These are phyloP conservation scores for Cytospora schulzeri DNA, from an alignment of 2,329 filamentous ascomycete species.

Conservation along the genomic window DNA sequence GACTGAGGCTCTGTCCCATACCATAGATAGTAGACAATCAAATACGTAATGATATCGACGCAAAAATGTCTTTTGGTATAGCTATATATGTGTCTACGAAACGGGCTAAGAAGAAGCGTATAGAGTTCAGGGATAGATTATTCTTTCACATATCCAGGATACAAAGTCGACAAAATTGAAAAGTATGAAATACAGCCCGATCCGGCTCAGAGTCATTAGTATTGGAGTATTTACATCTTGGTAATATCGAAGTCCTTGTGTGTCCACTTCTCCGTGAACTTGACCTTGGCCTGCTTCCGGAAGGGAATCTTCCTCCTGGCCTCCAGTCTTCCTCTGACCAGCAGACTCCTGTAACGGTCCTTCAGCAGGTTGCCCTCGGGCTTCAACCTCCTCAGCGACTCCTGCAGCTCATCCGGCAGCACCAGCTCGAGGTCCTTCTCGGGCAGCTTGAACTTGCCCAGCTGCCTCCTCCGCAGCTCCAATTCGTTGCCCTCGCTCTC, in stretches of 20 bases:
- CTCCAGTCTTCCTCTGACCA: conserved; percentile 89
- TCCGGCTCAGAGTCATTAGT: neutral
- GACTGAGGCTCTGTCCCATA: neutral
- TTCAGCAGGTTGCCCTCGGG: conserved; percentile 95
- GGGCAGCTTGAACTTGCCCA: conserved; percentile 74
- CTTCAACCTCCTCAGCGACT: conserved; percentile 79
- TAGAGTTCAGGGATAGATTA: neutral
- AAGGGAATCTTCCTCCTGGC: conserved; percentile 76
- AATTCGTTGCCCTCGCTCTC: conserved; percentile 62
- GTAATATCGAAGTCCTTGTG: conserved; percentile 85
- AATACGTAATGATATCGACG: neutral
- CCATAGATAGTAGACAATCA: neutral
- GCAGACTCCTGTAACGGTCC: conserved; percentile 85
- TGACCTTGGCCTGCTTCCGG: conserved; percentile 78
- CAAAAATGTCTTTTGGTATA: neutral
- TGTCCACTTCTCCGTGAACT: conserved; percentile 92
- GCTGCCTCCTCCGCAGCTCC: conserved; percentile 68
- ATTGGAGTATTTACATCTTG: conserved; percentile 20
- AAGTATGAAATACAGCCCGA: neutral
- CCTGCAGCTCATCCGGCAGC: conserved; percentile 78
- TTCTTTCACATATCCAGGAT: neutral
- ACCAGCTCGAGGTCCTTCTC: conserved; percentile 81
- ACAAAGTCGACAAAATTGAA: neutral
- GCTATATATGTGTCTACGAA: neutral
- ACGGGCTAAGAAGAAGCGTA: neutral